Base-by-base conservation (phyloP, 164 flowering plant genomes). In the Taxillus chinensis region DNA sequence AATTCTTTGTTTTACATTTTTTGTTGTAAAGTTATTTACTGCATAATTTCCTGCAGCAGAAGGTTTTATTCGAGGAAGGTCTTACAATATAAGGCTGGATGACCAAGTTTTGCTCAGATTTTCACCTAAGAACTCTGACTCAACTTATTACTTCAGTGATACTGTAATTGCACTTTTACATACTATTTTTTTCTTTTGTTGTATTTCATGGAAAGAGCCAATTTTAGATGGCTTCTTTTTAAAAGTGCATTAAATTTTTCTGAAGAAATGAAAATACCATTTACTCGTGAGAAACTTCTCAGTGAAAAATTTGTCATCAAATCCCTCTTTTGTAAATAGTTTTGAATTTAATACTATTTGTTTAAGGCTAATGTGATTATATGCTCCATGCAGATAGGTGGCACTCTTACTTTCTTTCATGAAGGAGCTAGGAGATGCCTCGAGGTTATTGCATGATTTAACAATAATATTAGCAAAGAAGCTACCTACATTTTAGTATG, bases 71-170 rank as follows among this genome's bases (percentile, higher is more conserved):
- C 80, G 96, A 68, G 99, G 97, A 71, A 84, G 92, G 73, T 93
- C 99, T 57, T 93, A 90, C 68, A 93, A 93, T 70, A 90, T 93
- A 67, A 83, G 92, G 74, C 75, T 93, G 80, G 99, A 93, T 81
- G 90, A 93, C 64, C 87, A 86, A 77, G 90, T 93, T 72, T 67
- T 93, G 73, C 89, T 93, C 61, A 82, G 92, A 75, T 93, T 90
- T 76, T 90, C 95, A 49, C 99, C 99, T 17, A 93, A 79, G 73
- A 90, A 86, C 69, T 83, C 97, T 40, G 97, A 93, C 52, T 89
- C 97, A 45, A 86, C 83, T 39, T 90, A 89, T 80, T 90, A 84
- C 69, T 93, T 90, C 68, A 76, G 97, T 78, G 99, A 93, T 72
- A 77, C 76, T 92, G 98, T 89, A 75, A 67, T 39, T 17, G 11